phyloP scores from a whole-genome alignment of 306 rosid genomes.

The Lathyrus oleraceus region DNA sequence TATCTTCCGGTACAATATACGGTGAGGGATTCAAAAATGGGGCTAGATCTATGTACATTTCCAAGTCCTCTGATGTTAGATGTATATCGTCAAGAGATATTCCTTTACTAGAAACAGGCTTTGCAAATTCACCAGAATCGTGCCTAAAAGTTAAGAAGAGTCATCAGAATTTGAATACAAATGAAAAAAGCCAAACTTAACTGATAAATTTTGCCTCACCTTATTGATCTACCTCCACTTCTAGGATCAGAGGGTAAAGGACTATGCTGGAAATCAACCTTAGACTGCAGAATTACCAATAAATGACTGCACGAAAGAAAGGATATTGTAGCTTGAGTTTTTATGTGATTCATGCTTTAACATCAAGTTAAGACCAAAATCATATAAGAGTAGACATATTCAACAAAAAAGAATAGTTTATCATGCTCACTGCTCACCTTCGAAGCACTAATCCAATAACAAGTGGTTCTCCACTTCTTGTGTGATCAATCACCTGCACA shows the following conservation, averaged over 20 bases:
- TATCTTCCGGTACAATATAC: conserved; percentile 90
- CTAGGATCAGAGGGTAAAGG: conserved; percentile 76
- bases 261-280: conserved; percentile 91
- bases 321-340: conserved; percentile 26
- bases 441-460: conserved; percentile 93
- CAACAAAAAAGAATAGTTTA: conserved; percentile 8
- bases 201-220: conserved; percentile 43
- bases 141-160: conserved; percentile 57
- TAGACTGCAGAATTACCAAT: conserved; percentile 85
- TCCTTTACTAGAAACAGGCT: conserved; percentile 97
- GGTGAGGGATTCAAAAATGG: conserved; percentile 94
- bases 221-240: conserved; percentile 53
- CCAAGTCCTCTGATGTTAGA: conserved; percentile 85
- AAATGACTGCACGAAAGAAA: conserved; percentile 70
- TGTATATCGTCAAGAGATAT: conserved; percentile 70
- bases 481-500: conserved; percentile 87
- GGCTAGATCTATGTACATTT: conserved; percentile 93
- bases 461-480: conserved; percentile 81
- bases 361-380: conserved; percentile 23
- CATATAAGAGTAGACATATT: conserved; percentile 10
- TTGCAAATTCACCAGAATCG: conserved; percentile 73
- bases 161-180: conserved; percentile 41
- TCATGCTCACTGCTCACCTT: conserved; percentile 52
- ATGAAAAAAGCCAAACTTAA: conserved; percentile 32
- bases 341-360: conserved; percentile 15